These are phyloP conservation scores for Candida anutae DNA, from an alignment of 1,139 yeast species.

Conservation along the genomic window DNA sequence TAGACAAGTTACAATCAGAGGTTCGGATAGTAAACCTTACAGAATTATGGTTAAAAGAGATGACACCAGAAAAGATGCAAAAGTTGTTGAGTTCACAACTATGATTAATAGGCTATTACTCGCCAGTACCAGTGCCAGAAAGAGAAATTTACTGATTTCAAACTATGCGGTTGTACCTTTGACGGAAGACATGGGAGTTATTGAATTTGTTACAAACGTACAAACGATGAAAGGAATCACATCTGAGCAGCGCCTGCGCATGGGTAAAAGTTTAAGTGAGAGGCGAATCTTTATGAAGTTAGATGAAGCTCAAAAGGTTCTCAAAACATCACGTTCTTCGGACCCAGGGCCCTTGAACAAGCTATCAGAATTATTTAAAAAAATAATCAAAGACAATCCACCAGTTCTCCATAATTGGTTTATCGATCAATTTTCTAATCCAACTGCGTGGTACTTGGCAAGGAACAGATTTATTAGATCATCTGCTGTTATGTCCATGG, in stretches of 20 bases:
- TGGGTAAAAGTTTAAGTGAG: slow-evolving; percentile 25
- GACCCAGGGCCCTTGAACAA: slow-evolving; percentile 11
- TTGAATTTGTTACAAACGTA: slow-evolving; percentile 89
- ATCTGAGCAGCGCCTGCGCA: slow-evolving; percentile 32
- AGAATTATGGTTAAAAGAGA: slow-evolving; percentile 81
- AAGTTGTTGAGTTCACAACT: slow-evolving; percentile 86
- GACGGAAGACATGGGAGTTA: slow-evolving; percentile 79
- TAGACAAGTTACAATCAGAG: slow-evolving; percentile 64
- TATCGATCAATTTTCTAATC: slow-evolving; percentile 82
- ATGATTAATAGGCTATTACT: slow-evolving; percentile 71
- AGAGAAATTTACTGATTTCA: slow-evolving; percentile 61
- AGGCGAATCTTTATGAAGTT: slow-evolving; percentile 25
- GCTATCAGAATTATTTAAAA: slow-evolving; percentile 22
- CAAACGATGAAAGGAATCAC: slow-evolving; percentile 71
- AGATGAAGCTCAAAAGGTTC: slow-evolving; percentile 33
- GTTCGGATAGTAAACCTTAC: slow-evolving; percentile 68
- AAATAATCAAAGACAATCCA: slow-evolving; percentile 38
- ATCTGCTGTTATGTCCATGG: slow-evolving; percentile 95
- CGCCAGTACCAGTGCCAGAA: slow-evolving; percentile 63
- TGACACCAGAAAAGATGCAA: slow-evolving; percentile 92
- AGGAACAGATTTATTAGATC: slow-evolving; percentile 71
- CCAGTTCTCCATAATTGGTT: slow-evolving; percentile 88
- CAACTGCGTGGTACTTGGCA: slow-evolving; percentile 78
- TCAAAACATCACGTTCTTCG: slow-evolving; percentile 17
- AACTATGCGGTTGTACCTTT: slow-evolving; percentile 89